Percentiles rank a stretch among this genome's conserved stretches.
These are phyloP conservation scores for Leishmania amazonensis DNA, from an alignment of 208 protist genomes.

Conservation along the genomic window DNA sequence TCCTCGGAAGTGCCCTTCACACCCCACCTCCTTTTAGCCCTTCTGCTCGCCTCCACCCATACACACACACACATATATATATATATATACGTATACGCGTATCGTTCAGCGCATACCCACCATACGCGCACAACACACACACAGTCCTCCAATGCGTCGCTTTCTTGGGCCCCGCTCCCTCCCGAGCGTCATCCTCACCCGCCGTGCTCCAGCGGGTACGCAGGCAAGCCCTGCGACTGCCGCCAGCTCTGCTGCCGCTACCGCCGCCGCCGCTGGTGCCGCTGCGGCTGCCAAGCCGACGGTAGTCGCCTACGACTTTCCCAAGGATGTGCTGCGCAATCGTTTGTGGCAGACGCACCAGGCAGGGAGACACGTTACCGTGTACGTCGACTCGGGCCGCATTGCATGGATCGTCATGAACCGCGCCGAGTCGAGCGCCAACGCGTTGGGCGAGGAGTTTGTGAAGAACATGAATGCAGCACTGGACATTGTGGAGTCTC, in stretches of 20 bases:
- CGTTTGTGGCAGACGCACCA: slow-evolving; percentile 54
- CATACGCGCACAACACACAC: not conserved
- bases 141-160: slow-evolving; percentile 37
- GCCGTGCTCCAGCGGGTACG: slow-evolving; percentile 6
- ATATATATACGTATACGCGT: not conserved
- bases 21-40: not conserved
- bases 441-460: slow-evolving; percentile 75
- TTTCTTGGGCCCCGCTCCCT: slow-evolving; percentile 23
- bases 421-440: slow-evolving; percentile 69
- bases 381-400: slow-evolving; percentile 70
- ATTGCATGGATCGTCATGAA: slow-evolving; percentile 89
- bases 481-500: slow-evolving; percentile 64
- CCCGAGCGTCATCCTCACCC: slow-evolving; percentile 9
- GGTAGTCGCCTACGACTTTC: slow-evolving; percentile 53
- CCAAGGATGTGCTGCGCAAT: slow-evolving; percentile 41
- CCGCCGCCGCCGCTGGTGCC: not conserved
- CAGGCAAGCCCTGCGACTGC: slow-evolving; percentile 2
- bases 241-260: slow-evolving; percentile 9
- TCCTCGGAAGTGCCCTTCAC: not conserved
- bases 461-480: slow-evolving; percentile 52
- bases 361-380: slow-evolving; percentile 66
- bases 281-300: slow-evolving; percentile 21
- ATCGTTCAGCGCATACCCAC: not conserved
- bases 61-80: not conserved
- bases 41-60: not conserved